Evolutionary conservation across 208 protist species (phyloP).

Genomic region (Endotrypanum monterogeii): DNA sequence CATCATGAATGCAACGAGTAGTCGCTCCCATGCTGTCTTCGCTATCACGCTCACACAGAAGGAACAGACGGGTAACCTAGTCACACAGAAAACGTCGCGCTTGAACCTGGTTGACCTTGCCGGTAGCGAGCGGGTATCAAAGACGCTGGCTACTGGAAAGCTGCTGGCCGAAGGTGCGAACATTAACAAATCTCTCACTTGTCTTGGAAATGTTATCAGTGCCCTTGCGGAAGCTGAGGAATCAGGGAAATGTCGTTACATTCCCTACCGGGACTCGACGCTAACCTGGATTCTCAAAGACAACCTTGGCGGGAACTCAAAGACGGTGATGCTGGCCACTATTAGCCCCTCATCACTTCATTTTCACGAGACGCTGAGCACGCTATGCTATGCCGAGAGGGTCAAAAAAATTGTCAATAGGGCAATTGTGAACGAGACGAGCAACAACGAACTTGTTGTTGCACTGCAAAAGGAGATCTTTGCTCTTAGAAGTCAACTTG

Average conservation of each 20-base stretch:
- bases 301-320: constrained; percentile 58
- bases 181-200: constrained; percentile 90
- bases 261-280: constrained; percentile 92
- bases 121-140: constrained; percentile 82
- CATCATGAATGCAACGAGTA: constrained; percentile 90
- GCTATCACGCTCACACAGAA: constrained; percentile 82
- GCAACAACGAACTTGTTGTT: constrained; percentile 81
- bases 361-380: constrained; percentile 71
- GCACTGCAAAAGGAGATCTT: constrained; percentile 77
- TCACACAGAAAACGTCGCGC: constrained; percentile 55
- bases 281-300: constrained; percentile 92
- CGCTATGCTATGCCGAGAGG: constrained; percentile 85
- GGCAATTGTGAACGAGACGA: constrained; percentile 85
- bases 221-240: constrained; percentile 60
- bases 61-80: constrained; percentile 36
- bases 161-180: constrained; percentile 86
- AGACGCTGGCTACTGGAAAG: constrained; percentile 81
- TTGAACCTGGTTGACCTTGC: constrained; percentile 88
- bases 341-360: constrained; percentile 60
- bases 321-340: constrained; percentile 82
- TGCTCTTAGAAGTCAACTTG: constrained; percentile 46
- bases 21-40: constrained; percentile 92
- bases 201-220: constrained; percentile 84
- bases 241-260: constrained; percentile 46
- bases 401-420: constrained; percentile 90